A percentile compares a stretch with the other conserved stretches of the same genome.
Evolutionary conservation across 805 yeast species (phyloP).

Genomic region (Hanseniaspora singularis): DNA sequence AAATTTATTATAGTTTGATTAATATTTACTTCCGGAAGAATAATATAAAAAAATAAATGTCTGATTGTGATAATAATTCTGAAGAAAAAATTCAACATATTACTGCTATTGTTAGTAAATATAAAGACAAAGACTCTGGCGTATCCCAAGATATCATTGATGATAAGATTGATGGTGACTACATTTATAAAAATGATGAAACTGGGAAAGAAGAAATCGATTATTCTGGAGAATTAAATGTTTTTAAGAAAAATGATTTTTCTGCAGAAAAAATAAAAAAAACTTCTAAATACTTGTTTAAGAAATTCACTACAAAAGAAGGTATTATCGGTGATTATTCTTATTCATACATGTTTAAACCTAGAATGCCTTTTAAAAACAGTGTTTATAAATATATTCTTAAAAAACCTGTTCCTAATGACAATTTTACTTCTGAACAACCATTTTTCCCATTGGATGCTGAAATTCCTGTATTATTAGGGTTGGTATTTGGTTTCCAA

Average conservation of each 20-base stretch:
- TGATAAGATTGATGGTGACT: not conserved
- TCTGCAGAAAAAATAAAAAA: conserved; percentile 8
- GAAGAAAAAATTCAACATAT: conserved; percentile 9
- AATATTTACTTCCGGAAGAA: no score
- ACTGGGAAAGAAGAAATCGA: not conserved
- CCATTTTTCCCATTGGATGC: conserved; percentile 76
- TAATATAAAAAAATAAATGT: not conserved
- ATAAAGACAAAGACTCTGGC: conserved; percentile 4
- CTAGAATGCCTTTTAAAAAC: conserved; percentile 54
- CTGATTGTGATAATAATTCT: conserved; percentile 3
- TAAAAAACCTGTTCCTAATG: conserved; percentile 31
- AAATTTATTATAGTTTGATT: no score
- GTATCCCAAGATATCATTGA: conserved; percentile 2
- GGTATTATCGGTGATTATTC: conserved; percentile 84
- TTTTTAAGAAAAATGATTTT: conserved; percentile 13
- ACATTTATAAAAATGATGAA: not conserved
- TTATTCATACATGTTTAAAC: conserved; percentile 67
- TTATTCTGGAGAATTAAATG: conserved; percentile 7
- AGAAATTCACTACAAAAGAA: conserved; percentile 56
- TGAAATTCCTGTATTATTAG: conserved; percentile 71
- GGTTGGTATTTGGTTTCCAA: conserved; percentile 70
- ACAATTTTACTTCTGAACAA: conserved; percentile 29
- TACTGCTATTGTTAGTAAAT: conserved; percentile 11
- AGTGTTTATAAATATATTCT: conserved; percentile 20
- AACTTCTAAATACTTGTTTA: conserved; percentile 17